These are phyloP conservation scores for Daldinia caldariorum DNA, from an alignment of 495 filamentous ascomycete genomes.

Conservation along the genomic window DNA sequence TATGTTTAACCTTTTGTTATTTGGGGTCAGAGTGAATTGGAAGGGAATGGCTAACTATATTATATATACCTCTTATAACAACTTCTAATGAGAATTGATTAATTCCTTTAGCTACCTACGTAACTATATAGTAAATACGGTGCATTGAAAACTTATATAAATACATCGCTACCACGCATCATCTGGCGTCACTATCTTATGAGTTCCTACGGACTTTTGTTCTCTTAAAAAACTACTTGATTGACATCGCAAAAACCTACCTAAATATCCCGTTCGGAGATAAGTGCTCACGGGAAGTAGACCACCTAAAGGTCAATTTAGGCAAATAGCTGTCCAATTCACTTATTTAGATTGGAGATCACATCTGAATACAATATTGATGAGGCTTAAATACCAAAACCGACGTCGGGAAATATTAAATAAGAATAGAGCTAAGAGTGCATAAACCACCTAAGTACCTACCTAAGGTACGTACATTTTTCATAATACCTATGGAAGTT, in stretches of 20 bases:
- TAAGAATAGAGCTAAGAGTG: neutral
- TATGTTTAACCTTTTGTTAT: too few relatives aligned
- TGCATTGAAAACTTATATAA: neutral
- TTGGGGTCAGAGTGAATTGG: too few relatives aligned
- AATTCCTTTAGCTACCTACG: too few relatives aligned
- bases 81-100: too few relatives aligned
- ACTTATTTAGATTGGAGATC: neutral
- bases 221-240: neutral
- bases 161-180: neutral
- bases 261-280: neutral
- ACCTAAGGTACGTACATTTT: too few relatives aligned
- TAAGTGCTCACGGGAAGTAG: too few relatives aligned
- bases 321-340: neutral
- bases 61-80: too few relatives aligned
- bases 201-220: neutral
- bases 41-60: too few relatives aligned
- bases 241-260: neutral
- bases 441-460: too few relatives aligned
- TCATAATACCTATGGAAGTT: constrained; percentile 23
- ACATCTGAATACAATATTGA: neutral
- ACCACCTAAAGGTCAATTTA: too few relatives aligned
- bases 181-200: neutral
- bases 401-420: neutral
- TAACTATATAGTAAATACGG: neutral
- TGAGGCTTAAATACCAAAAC: neutral